Conservation (phyloP, 768 basidiomycete genomes). For the Tricholoma flavovirens region DNA sequence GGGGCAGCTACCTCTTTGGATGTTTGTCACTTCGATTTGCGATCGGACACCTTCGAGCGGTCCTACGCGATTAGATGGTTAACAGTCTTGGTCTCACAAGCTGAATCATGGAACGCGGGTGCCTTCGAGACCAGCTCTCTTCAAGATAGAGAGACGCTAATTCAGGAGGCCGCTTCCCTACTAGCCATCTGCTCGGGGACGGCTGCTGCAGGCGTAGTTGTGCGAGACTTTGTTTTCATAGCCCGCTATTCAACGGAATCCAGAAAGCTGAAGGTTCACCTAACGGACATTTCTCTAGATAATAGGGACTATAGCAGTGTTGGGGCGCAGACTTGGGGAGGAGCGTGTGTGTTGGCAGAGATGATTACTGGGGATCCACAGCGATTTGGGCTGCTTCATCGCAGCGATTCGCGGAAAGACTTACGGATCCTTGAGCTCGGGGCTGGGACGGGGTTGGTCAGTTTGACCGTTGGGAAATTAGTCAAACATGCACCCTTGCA, state of each 20-base stretch:
- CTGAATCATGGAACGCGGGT: constrained; percentile 9
- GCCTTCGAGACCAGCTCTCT: background rate
- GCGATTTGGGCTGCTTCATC: constrained; percentile 36
- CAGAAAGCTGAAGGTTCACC: constrained; percentile 28
- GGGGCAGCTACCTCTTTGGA: background rate
- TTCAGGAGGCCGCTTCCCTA: constrained; percentile 53
- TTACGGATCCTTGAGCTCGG: constrained; percentile 71
- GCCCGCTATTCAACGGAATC: constrained; percentile 9
- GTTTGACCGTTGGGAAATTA: constrained; percentile 50
- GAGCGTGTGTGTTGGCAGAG: constrained; percentile 75
- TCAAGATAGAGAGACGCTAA: constrained; percentile 29
- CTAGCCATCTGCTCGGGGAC: constrained; percentile 62
- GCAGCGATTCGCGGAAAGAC: background rate
- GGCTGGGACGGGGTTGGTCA: constrained; percentile 80
- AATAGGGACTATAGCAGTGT: constrained; percentile 67
- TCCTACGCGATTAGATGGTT: constrained; percentile 70
- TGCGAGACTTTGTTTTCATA: constrained; percentile 47
- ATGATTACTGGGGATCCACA: constrained; percentile 56
- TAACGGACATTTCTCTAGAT: constrained; percentile 67
- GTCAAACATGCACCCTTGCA: constrained; percentile 18
- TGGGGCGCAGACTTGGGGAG: constrained; percentile 88
- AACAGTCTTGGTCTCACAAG: constrained; percentile 49
- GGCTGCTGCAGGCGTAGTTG: constrained; percentile 53
- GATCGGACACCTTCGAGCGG: constrained; percentile 64
- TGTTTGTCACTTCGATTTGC: constrained; percentile 23